phyloP scores from a whole-genome alignment of 2,329 filamentous ascomycete species.

The Talaromyces sp. region DNA sequence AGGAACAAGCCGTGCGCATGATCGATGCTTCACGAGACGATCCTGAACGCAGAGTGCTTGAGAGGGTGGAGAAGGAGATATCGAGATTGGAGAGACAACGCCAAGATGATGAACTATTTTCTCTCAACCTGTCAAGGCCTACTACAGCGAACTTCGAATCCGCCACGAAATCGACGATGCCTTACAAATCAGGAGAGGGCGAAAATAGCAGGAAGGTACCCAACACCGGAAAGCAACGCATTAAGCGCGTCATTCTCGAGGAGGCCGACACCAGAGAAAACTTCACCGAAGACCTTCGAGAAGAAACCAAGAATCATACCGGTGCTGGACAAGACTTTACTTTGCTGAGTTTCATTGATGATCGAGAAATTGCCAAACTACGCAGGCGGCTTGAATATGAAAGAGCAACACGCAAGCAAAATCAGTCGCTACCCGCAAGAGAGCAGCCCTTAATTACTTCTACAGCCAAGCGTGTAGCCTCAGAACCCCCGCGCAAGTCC shows the following conservation, averaged over 20 bases:
- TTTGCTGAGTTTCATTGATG: constrained; percentile 54
- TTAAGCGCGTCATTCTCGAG: constrained; percentile 38
- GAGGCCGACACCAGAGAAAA: constrained; percentile 32
- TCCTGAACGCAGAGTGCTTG: constrained; percentile 29
- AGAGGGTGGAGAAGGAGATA: constrained; percentile 37
- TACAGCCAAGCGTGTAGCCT: constrained; percentile 35
- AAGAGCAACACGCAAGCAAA: constrained; percentile 43
- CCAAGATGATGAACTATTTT: constrained; percentile 39
- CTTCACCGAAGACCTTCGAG: constrained; percentile 25
- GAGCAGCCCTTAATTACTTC: constrained; percentile 42
- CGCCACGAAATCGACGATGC: constrained; percentile 7
- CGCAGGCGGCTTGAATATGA: constrained; percentile 57
- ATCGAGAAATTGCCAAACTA: constrained; percentile 51
- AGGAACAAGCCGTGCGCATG: constrained; percentile 26
- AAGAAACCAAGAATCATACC: constrained; percentile 29
- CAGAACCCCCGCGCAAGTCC: constrained; percentile 50
- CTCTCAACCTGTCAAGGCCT: constrained; percentile 31
- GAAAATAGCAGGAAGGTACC: constrained; percentile 30
- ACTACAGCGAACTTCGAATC: constrained; percentile 24
- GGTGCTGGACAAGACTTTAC: constrained; percentile 45
- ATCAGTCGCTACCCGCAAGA: constrained; percentile 30
- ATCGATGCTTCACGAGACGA: constrained; percentile 24
- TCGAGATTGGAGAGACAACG: constrained; percentile 36
- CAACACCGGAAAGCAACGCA: constrained; percentile 39
- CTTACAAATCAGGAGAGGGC: constrained; percentile 18